phyloP scores from a whole-genome alignment of 345 rosid species.

The Eutrema yunnanense region DNA sequence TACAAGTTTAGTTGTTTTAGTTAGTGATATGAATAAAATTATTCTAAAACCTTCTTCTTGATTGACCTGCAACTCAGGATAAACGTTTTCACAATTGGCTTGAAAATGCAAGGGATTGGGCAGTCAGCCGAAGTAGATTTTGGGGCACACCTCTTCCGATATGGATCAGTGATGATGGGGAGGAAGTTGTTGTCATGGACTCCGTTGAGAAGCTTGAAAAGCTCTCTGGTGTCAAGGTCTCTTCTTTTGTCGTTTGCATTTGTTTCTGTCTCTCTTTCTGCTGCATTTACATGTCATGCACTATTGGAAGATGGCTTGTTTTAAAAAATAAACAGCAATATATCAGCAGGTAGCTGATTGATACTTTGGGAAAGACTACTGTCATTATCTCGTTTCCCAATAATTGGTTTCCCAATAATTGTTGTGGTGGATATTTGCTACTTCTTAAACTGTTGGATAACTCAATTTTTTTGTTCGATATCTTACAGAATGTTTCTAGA shows the following conservation, averaged over 20 bases:
- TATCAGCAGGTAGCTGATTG: not conserved
- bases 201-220: constrained; percentile 81
- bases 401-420: not conserved
- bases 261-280: not conserved
- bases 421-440: not conserved
- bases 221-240: constrained; percentile 88
- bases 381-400: not conserved
- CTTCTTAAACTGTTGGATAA: not conserved
- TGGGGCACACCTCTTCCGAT: constrained; percentile 99
- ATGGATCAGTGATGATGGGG: constrained; percentile 87
- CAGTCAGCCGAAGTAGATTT: constrained; percentile 91
- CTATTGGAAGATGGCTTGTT: not conserved
- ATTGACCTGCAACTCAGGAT: constrained; percentile 44
- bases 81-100: constrained; percentile 99
- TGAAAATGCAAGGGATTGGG: constrained; percentile 99
- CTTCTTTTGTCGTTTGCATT: not conserved
- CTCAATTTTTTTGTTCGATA: not conserved
- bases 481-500: not conserved
- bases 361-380: constrained; percentile 1
- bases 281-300: not conserved
- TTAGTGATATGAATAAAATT: not conserved
- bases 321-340: not conserved
- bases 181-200: constrained; percentile 72
- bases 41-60: constrained; percentile 6
- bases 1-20: constrained; percentile 4